Evolutionary conservation across 202 grass and related monocot species (phyloP).

Genomic region (Setaria italica): DNA sequence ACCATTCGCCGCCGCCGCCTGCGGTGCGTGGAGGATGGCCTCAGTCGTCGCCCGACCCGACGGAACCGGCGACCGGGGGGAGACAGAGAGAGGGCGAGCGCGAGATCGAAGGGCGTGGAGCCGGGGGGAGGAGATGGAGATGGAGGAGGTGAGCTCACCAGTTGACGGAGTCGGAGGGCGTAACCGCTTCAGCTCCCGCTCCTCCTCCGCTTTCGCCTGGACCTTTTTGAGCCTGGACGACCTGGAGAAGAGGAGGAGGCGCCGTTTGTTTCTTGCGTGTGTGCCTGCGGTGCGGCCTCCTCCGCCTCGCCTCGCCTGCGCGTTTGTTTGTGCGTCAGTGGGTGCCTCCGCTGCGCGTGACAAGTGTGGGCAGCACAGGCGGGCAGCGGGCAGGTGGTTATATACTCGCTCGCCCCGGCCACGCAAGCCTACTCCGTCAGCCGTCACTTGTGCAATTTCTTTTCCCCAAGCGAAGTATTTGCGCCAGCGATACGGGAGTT

Average conservation of each 20-base stretch:
- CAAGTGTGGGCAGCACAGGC: constrained; percentile 41
- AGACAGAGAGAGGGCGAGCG: too few relatives aligned
- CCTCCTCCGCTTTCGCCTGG: neutral
- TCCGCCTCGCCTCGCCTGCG: neutral
- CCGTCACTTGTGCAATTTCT: neutral
- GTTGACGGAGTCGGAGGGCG: constrained; percentile 29
- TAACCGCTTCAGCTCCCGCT: constrained; percentile 48
- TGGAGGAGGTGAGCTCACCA: constrained; percentile 38
- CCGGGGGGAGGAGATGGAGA: neutral
- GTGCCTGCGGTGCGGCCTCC: neutral
- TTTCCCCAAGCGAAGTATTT: neutral
- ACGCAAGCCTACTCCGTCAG: neutral
- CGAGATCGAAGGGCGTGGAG: neutral
- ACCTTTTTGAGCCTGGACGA: neutral
- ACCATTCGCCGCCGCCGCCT: neutral
- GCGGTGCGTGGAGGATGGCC: neutral
- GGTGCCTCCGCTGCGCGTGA: neutral
- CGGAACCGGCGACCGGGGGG: neutral
- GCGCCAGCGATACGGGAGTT: neutral
- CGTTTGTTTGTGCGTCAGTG: neutral
- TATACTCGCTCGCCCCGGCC: neutral
- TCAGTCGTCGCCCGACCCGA: neutral
- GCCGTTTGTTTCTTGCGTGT: constrained; percentile 18
- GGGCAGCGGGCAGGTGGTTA: neutral
- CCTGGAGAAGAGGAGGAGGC: neutral